These are phyloP conservation scores for Saccharum hybrid DNA, from an alignment of 202 grass and related monocot species.

Conservation along the genomic window DNA sequence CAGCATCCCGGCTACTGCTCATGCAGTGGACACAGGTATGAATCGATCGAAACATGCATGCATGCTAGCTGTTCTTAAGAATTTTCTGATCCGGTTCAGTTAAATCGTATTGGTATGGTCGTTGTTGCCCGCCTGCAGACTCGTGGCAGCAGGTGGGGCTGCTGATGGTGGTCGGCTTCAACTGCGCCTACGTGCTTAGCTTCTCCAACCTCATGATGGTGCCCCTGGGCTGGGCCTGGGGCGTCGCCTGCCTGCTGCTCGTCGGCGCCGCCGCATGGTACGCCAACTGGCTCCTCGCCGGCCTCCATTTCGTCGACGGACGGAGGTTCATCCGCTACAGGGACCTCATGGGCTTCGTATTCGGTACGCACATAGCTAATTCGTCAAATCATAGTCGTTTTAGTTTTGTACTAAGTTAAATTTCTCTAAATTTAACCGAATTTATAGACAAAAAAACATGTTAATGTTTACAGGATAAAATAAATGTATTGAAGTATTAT, in stretches of 20 bases:
- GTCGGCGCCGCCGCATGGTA: slow-evolving; percentile 65
- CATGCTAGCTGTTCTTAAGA: slow-evolving; percentile 4
- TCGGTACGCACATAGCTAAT: slow-evolving; percentile 46
- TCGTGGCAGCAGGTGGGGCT: slow-evolving; percentile 86
- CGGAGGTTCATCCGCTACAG: slow-evolving; percentile 84
- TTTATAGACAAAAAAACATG: no score
- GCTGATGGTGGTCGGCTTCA: slow-evolving; percentile 75
- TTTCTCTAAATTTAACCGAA: no score
- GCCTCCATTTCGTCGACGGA: slow-evolving; percentile 69
- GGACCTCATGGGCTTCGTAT: slow-evolving; percentile 83
- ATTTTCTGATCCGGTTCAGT: not conserved
- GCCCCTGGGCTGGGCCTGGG: slow-evolving; percentile 79
- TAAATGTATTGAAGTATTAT: no score
- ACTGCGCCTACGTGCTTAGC: slow-evolving; percentile 90
- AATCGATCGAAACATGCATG: not conserved
- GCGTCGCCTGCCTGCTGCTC: slow-evolving; percentile 58
- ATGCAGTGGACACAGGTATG: slow-evolving; percentile 59
- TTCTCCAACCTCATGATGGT: slow-evolving; percentile 91
- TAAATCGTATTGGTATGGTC: not conserved
- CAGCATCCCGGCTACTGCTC: slow-evolving; percentile 54
- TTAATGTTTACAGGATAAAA: no score
- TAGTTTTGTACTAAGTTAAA: no score
- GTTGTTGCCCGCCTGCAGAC: slow-evolving; percentile 37
- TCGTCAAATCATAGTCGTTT: no score
- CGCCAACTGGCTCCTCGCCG: slow-evolving; percentile 80